Evolutionary conservation across 148 eudicot genomes (phyloP), one percentile per base, ranked within the genome.

Genomic region (Cornus kousa): DNA sequence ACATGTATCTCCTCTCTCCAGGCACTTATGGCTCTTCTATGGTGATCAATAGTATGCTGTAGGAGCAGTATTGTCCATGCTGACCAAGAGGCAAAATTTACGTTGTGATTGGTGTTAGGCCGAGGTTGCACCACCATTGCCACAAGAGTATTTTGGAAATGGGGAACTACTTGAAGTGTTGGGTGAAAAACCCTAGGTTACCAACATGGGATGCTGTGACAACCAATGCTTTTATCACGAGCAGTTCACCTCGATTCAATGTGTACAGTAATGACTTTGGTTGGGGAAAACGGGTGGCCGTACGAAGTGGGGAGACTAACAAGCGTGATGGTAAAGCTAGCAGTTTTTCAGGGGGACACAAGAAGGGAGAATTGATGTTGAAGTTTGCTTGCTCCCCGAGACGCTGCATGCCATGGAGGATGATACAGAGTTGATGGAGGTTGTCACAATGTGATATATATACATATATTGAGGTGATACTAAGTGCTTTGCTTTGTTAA

Each of bases 271-370:
- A 40, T 17, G 86, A 87, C 65, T 83, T 87, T 2, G 88, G 87
- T 3, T 85, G 81, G 90, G 88, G 90, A 37, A 87, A 85, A 69
- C 83, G 88, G 37, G 71, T 83, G 24, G 85, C 83, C 11, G 85
- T 85, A 22, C 73, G 87, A 43, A 83, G 83, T 55, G 87, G 90
- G 2, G 12, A 5, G 5, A 78, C 23, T 1, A 82, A 78, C 32
- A 87, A 83, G 72, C 6, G 1, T 16, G 86, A 83, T 53, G 90
- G 88, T n/a, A 59, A 85, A 76, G 68, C 16, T 79, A 4, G 78
- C 85, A 9, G 12, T 81, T 24, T 87, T 85, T 70, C 76, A 85
- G 10, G 84, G 84, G 85, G 59, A 28, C 28, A 35, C 82, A 79
- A n/a, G 83, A 69, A 7, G 90, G 84, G 64, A 81, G 87, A 19